Evolutionary conservation across 2,329 filamentous ascomycete genomes (phyloP), one percentile per base, ranked within the genome.

Genomic region (Acrodontium crateriforme): DNA sequence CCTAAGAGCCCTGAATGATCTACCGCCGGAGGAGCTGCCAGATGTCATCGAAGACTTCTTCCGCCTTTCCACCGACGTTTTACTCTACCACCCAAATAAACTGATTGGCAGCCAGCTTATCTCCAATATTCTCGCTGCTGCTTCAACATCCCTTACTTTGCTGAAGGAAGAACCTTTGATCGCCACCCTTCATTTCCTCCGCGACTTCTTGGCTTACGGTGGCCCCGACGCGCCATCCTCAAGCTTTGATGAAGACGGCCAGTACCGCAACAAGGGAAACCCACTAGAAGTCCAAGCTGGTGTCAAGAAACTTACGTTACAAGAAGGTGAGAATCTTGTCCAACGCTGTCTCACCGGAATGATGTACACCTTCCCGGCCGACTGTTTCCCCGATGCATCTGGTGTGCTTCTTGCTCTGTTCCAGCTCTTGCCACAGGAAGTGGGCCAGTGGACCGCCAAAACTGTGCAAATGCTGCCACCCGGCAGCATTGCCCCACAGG

Each of bases 321-420:
- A 65, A 1, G 74, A 84, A 38, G 51, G 89, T 19, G 76, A 83
- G 46, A 61, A 73, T 31, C 64, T 98, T 16, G 76, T 89, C 6
- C 87, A 93, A 56, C 79, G 85, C 38, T 76, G 92, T 32, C 67
- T 98, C 60, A 89, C 85, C 1, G 89, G 89, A 35, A 92, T 98
- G 85, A 95, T 98, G 87, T 94, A 94, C 53, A 91, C 79, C 1
- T 98, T 98, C 59, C 91, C 89, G 0, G 73, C 81, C 23, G 89
- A 95, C 53, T 94, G 85, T 58, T 92, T 95, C 49, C 77, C 85
- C 1, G 89, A 98, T 50, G 85, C 84, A 10, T 93, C 83, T 26
- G 85, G 84, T 4, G 82, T 93, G n/a, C 60, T 98, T 28, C 71
- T 98, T 35, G 76, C 78, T 3, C 65, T 95, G 39, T 93, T 98